Base-by-base conservation (phyloP, 73 alveolate genomes). In the Paraurostyla sp. region DNA sequence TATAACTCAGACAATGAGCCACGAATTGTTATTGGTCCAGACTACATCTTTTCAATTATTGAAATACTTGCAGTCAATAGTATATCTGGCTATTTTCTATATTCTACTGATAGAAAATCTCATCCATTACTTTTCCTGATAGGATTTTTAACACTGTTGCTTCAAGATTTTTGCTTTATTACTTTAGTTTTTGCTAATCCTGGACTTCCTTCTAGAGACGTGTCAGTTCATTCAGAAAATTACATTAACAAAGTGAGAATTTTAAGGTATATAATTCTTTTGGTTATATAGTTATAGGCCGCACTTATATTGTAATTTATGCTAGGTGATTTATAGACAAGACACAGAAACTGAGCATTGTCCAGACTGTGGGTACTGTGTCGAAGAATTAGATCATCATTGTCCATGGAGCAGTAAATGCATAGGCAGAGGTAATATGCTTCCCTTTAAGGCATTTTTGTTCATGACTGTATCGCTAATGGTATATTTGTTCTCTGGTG, bases 341-440 rank as follows among this genome's bases (percentile, higher is more conserved):
- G 98, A 88, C 29, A 56, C 83, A 81, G 87, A 83, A 76, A 88
- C 97, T 30, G 91, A 83, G 58, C 99, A 97, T 78, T 97, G 99
- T 52, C 94, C 80, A 51, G 96, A 91, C 62, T 97, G 99, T 59
- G 96, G 93, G 48, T 94, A 93, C 11, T 97, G 99, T 63, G 91
- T 97, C 23, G 96, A 94, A 71, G 99, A 95, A 25, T 92, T 86
- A 73, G 99, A 97, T 88, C 99, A 97, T 81, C 99, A 97, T 89
- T 97, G 99, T 65, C 98, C 99, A 22, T 96, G 98, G 99, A 92
- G 98, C 29, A 93, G 98, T 33, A 96, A 96, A 92, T 96, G 99
- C 57, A 94, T 96, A 43, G 99, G 97, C 18, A 81, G 80, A 50
- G 97, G 97, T 30, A 96, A 96, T 86, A 83, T 89, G 32, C 57